phyloP scores from a whole-genome alignment of 768 basidiomycete species.

The Albatrellus ellisii region DNA sequence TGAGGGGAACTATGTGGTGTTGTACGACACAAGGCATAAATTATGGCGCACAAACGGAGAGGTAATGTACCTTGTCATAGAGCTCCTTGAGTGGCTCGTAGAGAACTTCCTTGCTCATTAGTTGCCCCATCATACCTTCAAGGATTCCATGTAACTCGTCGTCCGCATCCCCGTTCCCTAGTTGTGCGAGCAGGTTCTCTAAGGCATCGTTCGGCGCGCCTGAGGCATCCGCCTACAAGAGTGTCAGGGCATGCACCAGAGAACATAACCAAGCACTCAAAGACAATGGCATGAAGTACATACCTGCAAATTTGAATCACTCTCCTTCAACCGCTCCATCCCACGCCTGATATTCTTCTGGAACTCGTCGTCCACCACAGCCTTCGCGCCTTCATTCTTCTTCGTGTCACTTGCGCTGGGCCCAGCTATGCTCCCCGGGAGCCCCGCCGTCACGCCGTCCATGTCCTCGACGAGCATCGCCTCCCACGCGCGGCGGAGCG shows the following conservation, averaged over 20 bases:
- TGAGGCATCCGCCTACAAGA: slow-evolving; percentile 15
- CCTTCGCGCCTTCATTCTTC: slow-evolving; percentile 7
- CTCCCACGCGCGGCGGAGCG: slow-evolving; percentile 55
- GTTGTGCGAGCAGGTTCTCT: slow-evolving; percentile 37
- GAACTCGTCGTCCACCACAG: slow-evolving; percentile 31
- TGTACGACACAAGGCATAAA: not conserved
- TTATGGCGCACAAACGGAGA: not conserved
- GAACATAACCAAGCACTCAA: not conserved
- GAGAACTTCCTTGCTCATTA: slow-evolving; percentile 75
- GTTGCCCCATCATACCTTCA: slow-evolving; percentile 69
- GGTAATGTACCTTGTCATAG: slow-evolving; percentile 40
- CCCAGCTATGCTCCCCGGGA: slow-evolving; percentile 2
- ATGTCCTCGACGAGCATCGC: slow-evolving; percentile 54
- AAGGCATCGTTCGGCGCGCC: slow-evolving; percentile 28
- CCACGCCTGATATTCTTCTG: slow-evolving; percentile 59
- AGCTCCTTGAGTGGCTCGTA: slow-evolving; percentile 82
- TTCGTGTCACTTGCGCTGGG: slow-evolving; percentile 12
- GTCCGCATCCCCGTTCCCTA: slow-evolving; percentile 26
- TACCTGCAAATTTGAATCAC: slow-evolving; percentile 43
- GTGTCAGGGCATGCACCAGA: not conserved
- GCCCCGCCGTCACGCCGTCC: slow-evolving; percentile 22
- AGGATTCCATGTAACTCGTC: slow-evolving; percentile 48
- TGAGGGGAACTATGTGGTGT: slow-evolving; percentile 47
- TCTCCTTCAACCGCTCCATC: slow-evolving; percentile 61
- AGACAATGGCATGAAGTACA: slow-evolving; percentile 4